Evolutionary conservation across 108 stramenopile species (phyloP).

Genomic region (Skeletonema costatum): DNA sequence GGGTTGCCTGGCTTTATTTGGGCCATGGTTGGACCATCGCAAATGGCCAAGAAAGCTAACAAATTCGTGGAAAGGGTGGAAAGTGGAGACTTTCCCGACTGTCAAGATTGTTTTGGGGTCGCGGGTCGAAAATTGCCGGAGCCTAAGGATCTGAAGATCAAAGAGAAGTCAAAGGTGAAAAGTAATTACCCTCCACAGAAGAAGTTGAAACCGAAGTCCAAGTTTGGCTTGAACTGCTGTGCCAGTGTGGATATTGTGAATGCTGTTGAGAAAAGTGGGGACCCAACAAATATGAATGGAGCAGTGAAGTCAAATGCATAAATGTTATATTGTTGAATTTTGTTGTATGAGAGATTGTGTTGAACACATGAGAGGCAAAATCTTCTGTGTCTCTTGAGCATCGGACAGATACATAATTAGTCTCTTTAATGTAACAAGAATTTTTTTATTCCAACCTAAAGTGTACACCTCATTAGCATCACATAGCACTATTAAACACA

Average conservation of each 20-base stretch:
- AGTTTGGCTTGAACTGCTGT: no score
- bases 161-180: constrained; percentile 8
- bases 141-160: neutral
- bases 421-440: no score
- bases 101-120: constrained; percentile 7
- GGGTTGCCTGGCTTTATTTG: neutral
- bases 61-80: constrained; percentile 14
- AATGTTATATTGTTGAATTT: no score
- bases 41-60: constrained; percentile 6
- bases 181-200: constrained; percentile 12
- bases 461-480: constrained; percentile 26
- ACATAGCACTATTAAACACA: neutral
- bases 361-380: no score
- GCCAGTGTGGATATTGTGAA: no score
- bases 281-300: no score
- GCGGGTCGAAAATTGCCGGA: neutral
- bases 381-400: no score
- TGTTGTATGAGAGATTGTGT: no score
- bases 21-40: neutral
- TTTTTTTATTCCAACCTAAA: no score
- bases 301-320: no score
- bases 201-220: neutral
- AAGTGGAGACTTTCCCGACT: constrained; percentile 4
- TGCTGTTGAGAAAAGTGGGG: no score
- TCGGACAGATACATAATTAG: no score